Conservation (phyloP, 108 stramenopile species). For the Nitzschia sp. region DNA sequence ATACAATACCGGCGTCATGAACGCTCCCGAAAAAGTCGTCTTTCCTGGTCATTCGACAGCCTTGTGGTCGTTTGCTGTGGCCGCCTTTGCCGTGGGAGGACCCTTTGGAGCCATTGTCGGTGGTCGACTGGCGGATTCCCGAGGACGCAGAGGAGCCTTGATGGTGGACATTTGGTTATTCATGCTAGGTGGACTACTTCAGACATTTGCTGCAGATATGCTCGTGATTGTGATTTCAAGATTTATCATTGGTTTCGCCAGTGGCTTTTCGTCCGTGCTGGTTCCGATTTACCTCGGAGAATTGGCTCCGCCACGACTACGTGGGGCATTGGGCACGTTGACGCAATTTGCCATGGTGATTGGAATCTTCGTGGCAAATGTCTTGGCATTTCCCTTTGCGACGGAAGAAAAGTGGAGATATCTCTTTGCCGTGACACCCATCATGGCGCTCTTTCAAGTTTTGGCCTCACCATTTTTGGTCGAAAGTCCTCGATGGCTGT, state of each 20-base stretch:
- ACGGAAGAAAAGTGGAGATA: slow-evolving; percentile 69
- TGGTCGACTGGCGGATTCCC: slow-evolving; percentile 62
- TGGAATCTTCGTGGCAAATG: slow-evolving; percentile 87
- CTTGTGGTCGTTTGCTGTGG: slow-evolving; percentile 51
- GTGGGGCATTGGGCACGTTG: slow-evolving; percentile 93
- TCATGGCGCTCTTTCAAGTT: slow-evolving; percentile 75
- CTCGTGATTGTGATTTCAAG: slow-evolving; percentile 74
- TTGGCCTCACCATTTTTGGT: slow-evolving; percentile 77
- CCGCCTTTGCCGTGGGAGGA: slow-evolving; percentile 59
- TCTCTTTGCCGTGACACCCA: slow-evolving; percentile 82
- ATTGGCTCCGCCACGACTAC: slow-evolving; percentile 88
- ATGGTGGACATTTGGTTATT: slow-evolving; percentile 72
- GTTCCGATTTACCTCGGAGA: slow-evolving; percentile 97
- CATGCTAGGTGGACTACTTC: slow-evolving; percentile 66
- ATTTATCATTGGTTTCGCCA: slow-evolving; percentile 89
- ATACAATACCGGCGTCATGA: slow-evolving; percentile 83
- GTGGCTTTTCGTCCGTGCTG: slow-evolving; percentile 84
- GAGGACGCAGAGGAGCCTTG: slow-evolving; percentile 77
- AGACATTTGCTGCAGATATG: slow-evolving; percentile 71
- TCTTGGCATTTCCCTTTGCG: slow-evolving; percentile 82
- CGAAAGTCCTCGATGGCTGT: slow-evolving; percentile 92
- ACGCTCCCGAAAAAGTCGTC: slow-evolving; percentile 76
- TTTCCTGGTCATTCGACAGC: slow-evolving; percentile 80
- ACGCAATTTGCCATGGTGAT: slow-evolving; percentile 93
- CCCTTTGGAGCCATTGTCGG: slow-evolving; percentile 74